Evolutionary conservation across 2,329 filamentous ascomycete species (phyloP), one percentile per base, ranked within the genome.

Genomic region (Hypoxylon sp.): DNA sequence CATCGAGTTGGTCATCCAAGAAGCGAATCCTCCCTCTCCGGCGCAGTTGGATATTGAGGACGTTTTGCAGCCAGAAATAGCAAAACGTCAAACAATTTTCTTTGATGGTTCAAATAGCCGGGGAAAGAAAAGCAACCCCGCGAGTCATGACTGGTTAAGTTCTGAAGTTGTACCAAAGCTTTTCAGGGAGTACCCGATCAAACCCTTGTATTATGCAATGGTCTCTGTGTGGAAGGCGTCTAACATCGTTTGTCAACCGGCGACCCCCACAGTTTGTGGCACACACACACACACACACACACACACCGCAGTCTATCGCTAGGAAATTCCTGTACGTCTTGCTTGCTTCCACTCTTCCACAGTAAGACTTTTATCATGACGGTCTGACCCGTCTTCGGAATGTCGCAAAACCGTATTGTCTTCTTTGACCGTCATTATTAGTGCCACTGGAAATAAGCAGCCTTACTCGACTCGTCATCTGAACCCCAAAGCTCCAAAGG

Each of bases 191-290:
- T 42, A 52, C 25, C 29, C 25, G 40, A 31, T 30, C 15, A 9
- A 25, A 46, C 20, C 44, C 45, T 25, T 46, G 38, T 19, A 37
- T 35, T 19, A 49, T 48, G 36, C 48, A 52, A n/a, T n/a, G n/a
- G n/a, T n/a, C n/a, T n/a, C n/a, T n/a, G n/a, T n/a, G n/a, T n/a
- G n/a, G n/a, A n/a, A n/a, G n/a, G n/a, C n/a, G n/a, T n/a, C n/a
- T n/a, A n/a, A n/a, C n/a, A 21, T 31, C 16, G 37, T 32, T 48
- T 38, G 42, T 23, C 46, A 51, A 52, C 42, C 41, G 21, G 38
- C n/a, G n/a, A n/a, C 48, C 53, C 48, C 53, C 48, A 56, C 53
- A 45, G 43, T 40, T 52, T 41, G 47, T 52, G 32, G 42, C 17
- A 37, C 8, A 3, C 9, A 8, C 9, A 11, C 34, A 53, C 46